phyloP scores from a whole-genome alignment of 2,329 filamentous ascomycete species.

The Fusarium sp. region DNA sequence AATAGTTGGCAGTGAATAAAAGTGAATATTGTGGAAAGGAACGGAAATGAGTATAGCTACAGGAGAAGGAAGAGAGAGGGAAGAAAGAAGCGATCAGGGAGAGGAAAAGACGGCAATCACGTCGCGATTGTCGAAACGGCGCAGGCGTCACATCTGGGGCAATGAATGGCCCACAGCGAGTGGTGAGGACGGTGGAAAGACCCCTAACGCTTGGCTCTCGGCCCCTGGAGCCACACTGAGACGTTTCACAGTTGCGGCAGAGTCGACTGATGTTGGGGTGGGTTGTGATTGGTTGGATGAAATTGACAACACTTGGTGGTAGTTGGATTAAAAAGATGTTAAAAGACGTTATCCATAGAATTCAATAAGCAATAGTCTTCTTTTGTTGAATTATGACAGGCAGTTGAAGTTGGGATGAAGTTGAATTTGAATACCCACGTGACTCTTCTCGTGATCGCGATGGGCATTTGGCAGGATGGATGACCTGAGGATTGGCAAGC shows the following conservation, averaged over 20 bases:
- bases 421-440: constrained; percentile 19
- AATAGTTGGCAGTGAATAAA: constrained; percentile 9
- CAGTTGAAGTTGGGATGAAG: constrained; percentile 14
- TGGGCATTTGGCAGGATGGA: background rate
- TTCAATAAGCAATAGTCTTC: background rate
- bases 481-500: background rate
- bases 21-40: constrained; percentile 7
- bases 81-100: constrained; percentile 20
- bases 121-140: constrained; percentile 39
- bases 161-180: constrained; percentile 32
- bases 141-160: constrained; percentile 25
- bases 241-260: constrained; percentile 61
- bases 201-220: constrained; percentile 26
- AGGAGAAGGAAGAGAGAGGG: constrained; percentile 16
- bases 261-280: constrained; percentile 42
- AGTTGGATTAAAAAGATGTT: background rate
- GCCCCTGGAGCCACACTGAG: constrained; percentile 38
- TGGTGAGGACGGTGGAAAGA: constrained; percentile 39
- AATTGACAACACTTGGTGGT: background rate
- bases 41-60: constrained; percentile 16
- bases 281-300: constrained; percentile 35
- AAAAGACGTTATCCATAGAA: too few species aligned
- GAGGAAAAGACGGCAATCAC: constrained; percentile 41
- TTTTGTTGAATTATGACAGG: background rate
- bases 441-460: constrained; percentile 23